phyloP scores from a whole-genome alignment of 768 basidiomycete species.

The Trametes cubensis region DNA sequence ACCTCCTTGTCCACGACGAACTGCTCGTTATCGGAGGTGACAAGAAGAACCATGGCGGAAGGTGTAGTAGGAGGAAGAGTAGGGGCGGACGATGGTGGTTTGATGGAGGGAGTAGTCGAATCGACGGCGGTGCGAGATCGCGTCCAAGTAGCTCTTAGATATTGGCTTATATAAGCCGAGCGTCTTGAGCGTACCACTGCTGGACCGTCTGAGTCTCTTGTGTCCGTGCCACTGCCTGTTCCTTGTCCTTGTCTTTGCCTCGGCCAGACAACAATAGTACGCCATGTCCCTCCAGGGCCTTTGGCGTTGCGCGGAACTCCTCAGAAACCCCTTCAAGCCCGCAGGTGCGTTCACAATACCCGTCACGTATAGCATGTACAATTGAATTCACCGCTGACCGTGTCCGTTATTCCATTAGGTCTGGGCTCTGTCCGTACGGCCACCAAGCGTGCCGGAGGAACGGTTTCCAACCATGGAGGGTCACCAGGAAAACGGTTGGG shows the following conservation, averaged over 20 bases:
- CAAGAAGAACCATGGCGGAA: slow-evolving; percentile 78
- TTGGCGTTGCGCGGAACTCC: slow-evolving; percentile 16
- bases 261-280: slow-evolving; percentile 5
- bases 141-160: slow-evolving; percentile 14
- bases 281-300: slow-evolving; percentile 25
- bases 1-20: slow-evolving; percentile 94
- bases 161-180: slow-evolving; percentile 25
- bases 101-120: slow-evolving; percentile 18
- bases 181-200: slow-evolving; percentile 3
- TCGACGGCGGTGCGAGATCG: slow-evolving; percentile 11
- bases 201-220: neutral
- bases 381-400: neutral
- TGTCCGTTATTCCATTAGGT: slow-evolving; percentile 33
- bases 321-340: slow-evolving; percentile 21
- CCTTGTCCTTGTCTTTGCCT: neutral
- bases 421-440: slow-evolving; percentile 83
- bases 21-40: slow-evolving; percentile 94
- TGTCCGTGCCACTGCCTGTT: neutral
- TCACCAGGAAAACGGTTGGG: slow-evolving; percentile 93
- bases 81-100: slow-evolving; percentile 22
- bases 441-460: slow-evolving; percentile 95
- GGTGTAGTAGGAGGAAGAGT: neutral
- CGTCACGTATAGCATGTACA: neutral
- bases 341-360: slow-evolving; percentile 10
- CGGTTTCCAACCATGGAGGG: slow-evolving; percentile 89